These are phyloP conservation scores for Quercus glauca DNA, from an alignment of 306 rosid genomes.

Conservation along the genomic window DNA sequence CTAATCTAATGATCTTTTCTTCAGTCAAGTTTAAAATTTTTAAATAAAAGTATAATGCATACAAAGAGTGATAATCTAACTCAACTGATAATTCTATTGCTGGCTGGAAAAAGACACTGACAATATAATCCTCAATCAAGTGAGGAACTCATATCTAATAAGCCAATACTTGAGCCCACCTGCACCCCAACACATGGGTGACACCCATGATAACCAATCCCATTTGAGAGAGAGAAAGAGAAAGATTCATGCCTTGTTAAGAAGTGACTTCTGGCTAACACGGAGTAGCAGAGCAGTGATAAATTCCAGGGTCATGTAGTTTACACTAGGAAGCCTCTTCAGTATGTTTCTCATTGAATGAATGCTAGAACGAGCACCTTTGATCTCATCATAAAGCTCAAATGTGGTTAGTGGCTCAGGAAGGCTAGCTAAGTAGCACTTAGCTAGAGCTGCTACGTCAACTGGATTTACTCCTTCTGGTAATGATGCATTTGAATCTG, in stretches of 20 bases:
- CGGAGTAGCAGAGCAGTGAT: slow-evolving; percentile 80
- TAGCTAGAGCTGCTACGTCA: slow-evolving; percentile 79
- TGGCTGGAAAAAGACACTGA: neutral
- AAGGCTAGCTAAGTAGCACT: slow-evolving; percentile 92
- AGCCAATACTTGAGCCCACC: neutral
- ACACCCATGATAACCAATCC: neutral
- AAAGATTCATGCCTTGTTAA: slow-evolving; percentile 68
- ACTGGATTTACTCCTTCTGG: slow-evolving; percentile 82
- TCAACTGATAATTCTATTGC: neutral
- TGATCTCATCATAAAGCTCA: slow-evolving; percentile 77
- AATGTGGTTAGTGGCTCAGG: slow-evolving; percentile 88
- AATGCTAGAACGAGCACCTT: slow-evolving; percentile 69
- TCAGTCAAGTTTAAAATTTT: neutral
- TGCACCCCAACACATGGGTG: neutral
- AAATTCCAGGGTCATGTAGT: slow-evolving; percentile 92
- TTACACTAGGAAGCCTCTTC: slow-evolving; percentile 78
- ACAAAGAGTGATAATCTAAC: neutral
- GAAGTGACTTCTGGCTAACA: slow-evolving; percentile 82
- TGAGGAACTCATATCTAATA: neutral
- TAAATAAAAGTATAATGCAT: neutral
- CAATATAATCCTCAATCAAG: neutral
- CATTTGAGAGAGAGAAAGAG: slow-evolving; percentile 10
- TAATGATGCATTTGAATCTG: slow-evolving; percentile 71
- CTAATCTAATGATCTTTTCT: neutral
- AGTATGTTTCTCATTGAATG: slow-evolving; percentile 70